A percentile compares a stretch with the other conserved stretches of the same genome.
Evolutionary conservation across 2,329 filamentous ascomycete genomes (phyloP).

Genomic region (Mollisiaceae sp.): DNA sequence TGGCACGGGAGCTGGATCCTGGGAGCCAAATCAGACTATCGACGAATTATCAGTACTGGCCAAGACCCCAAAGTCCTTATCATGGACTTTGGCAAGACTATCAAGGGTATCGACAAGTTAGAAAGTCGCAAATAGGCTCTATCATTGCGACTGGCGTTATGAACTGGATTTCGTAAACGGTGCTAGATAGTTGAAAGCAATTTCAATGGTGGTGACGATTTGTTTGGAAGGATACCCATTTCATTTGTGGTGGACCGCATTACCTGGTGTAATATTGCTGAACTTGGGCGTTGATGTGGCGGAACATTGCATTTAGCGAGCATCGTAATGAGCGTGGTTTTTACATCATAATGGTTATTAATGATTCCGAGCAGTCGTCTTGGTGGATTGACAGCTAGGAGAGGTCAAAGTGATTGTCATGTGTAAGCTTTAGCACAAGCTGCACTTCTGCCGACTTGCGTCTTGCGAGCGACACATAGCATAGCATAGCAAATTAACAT

Average conservation of each 20-base stretch:
- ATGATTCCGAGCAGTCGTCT: not conserved
- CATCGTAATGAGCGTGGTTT: slow-evolving; percentile 13
- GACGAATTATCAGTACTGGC: slow-evolving; percentile 91
- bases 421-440: not conserved
- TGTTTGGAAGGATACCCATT: slow-evolving; percentile 17
- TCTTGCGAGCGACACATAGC: not conserved
- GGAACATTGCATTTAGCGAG: slow-evolving; percentile 12
- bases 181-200: slow-evolving; percentile 20
- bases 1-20: slow-evolving; percentile 98
- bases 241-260: slow-evolving; percentile 11
- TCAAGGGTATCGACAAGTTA: slow-evolving; percentile 63
- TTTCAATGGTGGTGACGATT: slow-evolving; percentile 11
- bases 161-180: not conserved
- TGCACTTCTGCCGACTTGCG: not conserved
- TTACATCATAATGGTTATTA: not conserved
- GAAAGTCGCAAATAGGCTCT: slow-evolving; percentile 48
- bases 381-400: not conserved
- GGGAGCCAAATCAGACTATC: slow-evolving; percentile 93
- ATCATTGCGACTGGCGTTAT: slow-evolving; percentile 3
- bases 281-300: slow-evolving; percentile 2
- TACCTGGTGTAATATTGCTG: slow-evolving; percentile 13
- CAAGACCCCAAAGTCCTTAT: slow-evolving; percentile 93
- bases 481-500: not conserved
- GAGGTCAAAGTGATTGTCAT: not conserved
- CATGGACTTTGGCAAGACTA: slow-evolving; percentile 81